A percentile compares a stretch with the other conserved stretches of the same genome.
These are phyloP conservation scores for Poterioochromonas sp. DNA, from an alignment of 352 stramenopile species.

Conservation along the genomic window DNA sequence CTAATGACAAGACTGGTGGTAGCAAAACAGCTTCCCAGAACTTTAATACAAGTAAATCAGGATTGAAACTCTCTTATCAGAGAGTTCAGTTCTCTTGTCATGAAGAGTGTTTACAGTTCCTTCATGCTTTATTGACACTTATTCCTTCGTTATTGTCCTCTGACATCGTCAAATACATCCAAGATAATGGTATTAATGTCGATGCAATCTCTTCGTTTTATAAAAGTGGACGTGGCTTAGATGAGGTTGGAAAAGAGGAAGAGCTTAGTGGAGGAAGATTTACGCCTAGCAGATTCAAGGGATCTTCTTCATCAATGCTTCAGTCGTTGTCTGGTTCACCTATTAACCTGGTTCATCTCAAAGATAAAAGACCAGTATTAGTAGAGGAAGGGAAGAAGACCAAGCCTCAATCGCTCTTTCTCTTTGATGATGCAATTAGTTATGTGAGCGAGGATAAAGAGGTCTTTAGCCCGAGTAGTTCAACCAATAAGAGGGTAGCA, in stretches of 20 bases:
- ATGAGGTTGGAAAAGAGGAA: neutral
- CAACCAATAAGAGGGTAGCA: no score
- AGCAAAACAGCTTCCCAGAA: neutral
- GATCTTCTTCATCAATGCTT: neutral
- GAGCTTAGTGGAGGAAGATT: neutral
- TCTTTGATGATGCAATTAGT: no score
- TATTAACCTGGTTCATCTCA: neutral
- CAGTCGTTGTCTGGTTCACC: neutral
- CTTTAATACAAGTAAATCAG: neutral
- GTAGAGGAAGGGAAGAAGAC: no score
- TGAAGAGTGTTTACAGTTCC: neutral
- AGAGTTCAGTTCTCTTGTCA: neutral
- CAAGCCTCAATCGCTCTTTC: no score
- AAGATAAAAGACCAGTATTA: no score
- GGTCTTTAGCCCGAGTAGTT: no score
- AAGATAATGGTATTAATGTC: neutral
- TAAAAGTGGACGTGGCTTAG: neutral
- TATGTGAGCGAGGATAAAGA: no score
- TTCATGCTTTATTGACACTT: neutral
- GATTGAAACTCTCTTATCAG: neutral
- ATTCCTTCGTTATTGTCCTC: neutral
- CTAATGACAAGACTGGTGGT: neutral
- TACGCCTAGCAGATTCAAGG: neutral
- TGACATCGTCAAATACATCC: slow-evolving; percentile 1
- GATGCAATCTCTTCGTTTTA: neutral